These are phyloP conservation scores for Yamadazyma siamensis DNA, from an alignment of 1,139 yeast genomes.

Conservation along the genomic window DNA sequence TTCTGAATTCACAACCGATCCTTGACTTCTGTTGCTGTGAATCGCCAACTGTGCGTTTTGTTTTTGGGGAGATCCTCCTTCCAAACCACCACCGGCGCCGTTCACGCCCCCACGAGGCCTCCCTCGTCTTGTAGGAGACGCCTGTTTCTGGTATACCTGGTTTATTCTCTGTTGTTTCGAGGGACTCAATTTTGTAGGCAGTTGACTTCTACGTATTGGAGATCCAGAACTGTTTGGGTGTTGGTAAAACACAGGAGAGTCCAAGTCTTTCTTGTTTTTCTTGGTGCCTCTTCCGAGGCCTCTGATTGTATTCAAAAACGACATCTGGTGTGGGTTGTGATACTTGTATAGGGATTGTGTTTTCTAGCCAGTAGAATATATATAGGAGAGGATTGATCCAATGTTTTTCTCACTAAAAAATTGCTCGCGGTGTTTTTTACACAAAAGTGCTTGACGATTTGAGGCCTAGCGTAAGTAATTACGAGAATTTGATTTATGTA, in stretches of 20 bases:
- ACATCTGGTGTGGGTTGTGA: conserved; percentile 31
- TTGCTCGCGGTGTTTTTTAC: too few species aligned
- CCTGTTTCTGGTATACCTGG: conserved; percentile 23
- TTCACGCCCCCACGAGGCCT: conserved; percentile 3
- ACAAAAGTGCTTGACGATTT: too few species aligned
- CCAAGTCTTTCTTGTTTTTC: conserved; percentile 46
- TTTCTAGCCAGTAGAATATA: too few species aligned
- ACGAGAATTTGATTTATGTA: too few species aligned
- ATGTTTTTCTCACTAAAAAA: too few species aligned
- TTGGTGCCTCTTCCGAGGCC: conserved; percentile 67
- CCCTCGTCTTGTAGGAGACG: conserved; percentile 31
- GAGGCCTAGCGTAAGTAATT: too few species aligned
- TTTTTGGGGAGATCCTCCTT: conserved; percentile 16
- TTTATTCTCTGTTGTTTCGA: conserved; percentile 21
- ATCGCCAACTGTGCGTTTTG: conserved; percentile 7
- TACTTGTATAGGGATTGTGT: too few species aligned
- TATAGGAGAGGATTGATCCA: too few species aligned
- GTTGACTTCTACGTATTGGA: conserved; percentile 36
- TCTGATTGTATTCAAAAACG: conserved; percentile 46
- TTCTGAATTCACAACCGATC: conserved; percentile 1
- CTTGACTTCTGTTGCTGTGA: conserved; percentile 21
- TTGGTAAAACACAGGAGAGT: conserved; percentile 31
- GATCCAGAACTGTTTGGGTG: conserved; percentile 31
- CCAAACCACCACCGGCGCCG: too few species aligned
- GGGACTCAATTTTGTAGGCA: conserved; percentile 30